Base-by-base conservation (phyloP, 106 monocot species). In the Phalaenopsis aphrodite region DNA sequence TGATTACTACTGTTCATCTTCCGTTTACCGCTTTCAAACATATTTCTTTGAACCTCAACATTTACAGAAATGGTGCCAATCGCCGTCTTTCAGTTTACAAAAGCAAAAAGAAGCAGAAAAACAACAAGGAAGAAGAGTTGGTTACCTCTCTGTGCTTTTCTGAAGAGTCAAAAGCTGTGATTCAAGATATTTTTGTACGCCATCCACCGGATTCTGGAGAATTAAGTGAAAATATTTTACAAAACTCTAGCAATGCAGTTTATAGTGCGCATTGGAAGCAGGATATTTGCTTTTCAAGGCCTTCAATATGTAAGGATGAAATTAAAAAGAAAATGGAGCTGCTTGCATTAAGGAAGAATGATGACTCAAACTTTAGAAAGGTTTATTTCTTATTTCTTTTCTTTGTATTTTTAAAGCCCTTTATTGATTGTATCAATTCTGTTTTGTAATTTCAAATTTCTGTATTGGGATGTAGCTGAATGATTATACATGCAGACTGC, bases 171-270 rank as follows among this genome's bases (percentile, higher is more conserved):
- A 89, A 78, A 78, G 75, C 80, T 78, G 80, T 93, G 43, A 56
- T 99, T 58, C 82, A 66, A 52, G 91, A 94, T 79, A 71, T 99
- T 24, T 99, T 99, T 81, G 79, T 75, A 12, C 78, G 41, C 19
- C 87, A 84, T 84, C 97, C 97, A 81, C 98, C 98, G 74, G 88
- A 80, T 80, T 89, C 89, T 79, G 88, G 75, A 7, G 90, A 91
- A 45, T 55, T 89, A 76, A 80, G 57, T 85, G 89, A 85, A 83
- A 78, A 78, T 30, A 52, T 36, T 68, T 19, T 52, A 41, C 67
- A 42, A 8, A 80, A 72, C 52, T 57, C 48, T 71, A 81, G 42
- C 75, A 68, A 80, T 72, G 88, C 78, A 46, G 75, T 41, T 84
- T 77, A 19, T 79, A 82, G 83, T 47, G 46, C 36, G 19, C 76